Conservation (phyloP, 495 filamentous ascomycete genomes). For the Tuber magnatum region DNA sequence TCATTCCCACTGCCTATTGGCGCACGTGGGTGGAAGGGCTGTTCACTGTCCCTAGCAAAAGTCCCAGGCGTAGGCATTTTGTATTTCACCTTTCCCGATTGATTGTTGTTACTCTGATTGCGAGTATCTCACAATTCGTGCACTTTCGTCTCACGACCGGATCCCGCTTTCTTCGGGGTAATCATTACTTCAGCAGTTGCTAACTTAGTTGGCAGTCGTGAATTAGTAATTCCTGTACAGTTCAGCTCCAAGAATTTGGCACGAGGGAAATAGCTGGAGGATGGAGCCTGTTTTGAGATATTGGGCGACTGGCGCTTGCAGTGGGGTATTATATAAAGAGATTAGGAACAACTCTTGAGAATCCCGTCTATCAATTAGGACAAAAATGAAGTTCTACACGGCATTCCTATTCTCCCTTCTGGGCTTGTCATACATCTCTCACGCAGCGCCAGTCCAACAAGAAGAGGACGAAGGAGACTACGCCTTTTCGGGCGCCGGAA, state of each 20-base stretch:
- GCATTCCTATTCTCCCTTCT: constrained; percentile 3
- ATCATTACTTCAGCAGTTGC: background rate
- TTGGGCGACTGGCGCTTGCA: background rate
- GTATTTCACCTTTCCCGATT: too few relatives aligned
- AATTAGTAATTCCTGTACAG: background rate
- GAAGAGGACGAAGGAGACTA: background rate
- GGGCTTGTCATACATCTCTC: constrained; percentile 11
- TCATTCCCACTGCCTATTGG: too few relatives aligned
- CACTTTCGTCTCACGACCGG: too few relatives aligned
- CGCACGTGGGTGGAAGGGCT: too few relatives aligned
- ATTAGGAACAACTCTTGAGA: background rate
- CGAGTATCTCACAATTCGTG: too few relatives aligned
- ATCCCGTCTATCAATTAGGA: background rate
- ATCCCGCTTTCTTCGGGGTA: too few relatives aligned
- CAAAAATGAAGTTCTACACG: background rate
- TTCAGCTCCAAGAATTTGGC: too few relatives aligned
- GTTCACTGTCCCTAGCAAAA: too few relatives aligned
- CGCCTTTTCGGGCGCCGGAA: constrained; percentile 5
- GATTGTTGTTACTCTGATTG: too few relatives aligned
- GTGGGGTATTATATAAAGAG: background rate
- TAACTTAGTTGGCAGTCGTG: background rate
- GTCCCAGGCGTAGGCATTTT: too few relatives aligned
- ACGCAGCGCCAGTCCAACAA: constrained; percentile 12
- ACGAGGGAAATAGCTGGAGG: background rate
- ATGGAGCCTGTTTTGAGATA: background rate